Evolutionary conservation across 768 basidiomycete species (phyloP), one percentile per base, ranked within the genome.

Genomic region (Hygrocybe coccinea): DNA sequence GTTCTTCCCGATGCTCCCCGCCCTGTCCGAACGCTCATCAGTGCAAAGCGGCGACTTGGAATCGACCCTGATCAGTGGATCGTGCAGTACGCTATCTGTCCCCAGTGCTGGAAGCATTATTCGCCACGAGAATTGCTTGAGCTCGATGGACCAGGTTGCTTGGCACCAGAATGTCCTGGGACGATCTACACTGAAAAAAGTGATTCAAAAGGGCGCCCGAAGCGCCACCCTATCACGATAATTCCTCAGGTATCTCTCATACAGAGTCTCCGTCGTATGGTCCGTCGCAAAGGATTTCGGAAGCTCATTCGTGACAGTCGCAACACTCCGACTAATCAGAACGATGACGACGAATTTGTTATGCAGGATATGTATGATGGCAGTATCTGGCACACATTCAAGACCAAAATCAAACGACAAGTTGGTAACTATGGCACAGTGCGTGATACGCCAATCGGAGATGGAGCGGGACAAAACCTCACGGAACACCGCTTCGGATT

Each of bases 361-460:
- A 67, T 67, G 65, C 45, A 33, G 22, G 64, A 67, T 54, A 64
- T 67, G 34, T 36, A 59, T 49, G 56, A 67, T 52, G 63, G 63
- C 1, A 22, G n/a, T n/a, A 45, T 55, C 5, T 67, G 63, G 65
- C 51, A 63, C 21, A 33, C 52, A 19, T 55, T 47, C 19, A 46
- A 46, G 14, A 60, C 58, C 9, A 48, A 55, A n/a, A 60, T 47
- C 8, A 21, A 19, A n/a, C 52, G 64, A 5, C 58, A 63, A 41
- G 25, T 62, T 43, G 59, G 60, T 15, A 47, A 59, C 24, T 33
- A 50, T 43, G 63, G 65, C 10, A 54, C 56, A 35, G 37, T 62
- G 12, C 47, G 56, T 33, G 61, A 62, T 37, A 45, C 52, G 12
- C 41, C 55, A 6, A 21, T n/a, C 10, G 53, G 38, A 19, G 38